These are phyloP conservation scores for Limnanthes douglasii DNA, from an alignment of 345 rosid genomes.

Conservation along the genomic window DNA sequence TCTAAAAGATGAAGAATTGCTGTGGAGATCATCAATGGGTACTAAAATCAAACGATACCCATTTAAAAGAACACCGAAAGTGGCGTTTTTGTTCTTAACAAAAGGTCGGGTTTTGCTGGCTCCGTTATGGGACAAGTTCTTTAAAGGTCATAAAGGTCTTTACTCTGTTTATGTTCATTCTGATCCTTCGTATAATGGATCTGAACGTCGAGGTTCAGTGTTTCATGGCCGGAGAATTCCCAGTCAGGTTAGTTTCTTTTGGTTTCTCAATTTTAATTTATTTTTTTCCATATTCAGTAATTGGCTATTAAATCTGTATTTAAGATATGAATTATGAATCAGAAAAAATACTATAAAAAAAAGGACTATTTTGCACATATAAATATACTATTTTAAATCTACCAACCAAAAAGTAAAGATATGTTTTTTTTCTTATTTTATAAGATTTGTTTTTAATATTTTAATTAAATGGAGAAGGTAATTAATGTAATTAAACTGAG, in stretches of 20 bases:
- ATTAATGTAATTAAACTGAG: no score
- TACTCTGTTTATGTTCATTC: constrained; percentile 65
- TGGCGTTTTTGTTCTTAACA: constrained; percentile 80
- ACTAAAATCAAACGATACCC: constrained; percentile 19
- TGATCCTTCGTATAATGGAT: constrained; percentile 28
- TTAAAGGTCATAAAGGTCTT: constrained; percentile 42
- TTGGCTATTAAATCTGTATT: neutral
- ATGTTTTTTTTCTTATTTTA: no score
- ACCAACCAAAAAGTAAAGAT: no score
- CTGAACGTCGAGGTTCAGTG: constrained; percentile 30
- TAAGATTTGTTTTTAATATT: no score
- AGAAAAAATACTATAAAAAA: no score
- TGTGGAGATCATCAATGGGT: constrained; percentile 64
- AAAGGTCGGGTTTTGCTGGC: constrained; percentile 56
- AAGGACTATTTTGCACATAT: no score
- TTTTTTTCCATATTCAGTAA: no score
- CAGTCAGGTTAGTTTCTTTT: constrained; percentile 42
- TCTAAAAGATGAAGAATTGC: constrained; percentile 60
- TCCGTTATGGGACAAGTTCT: constrained; percentile 77
- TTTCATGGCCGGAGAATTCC: constrained; percentile 58
- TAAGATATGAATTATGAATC: no score
- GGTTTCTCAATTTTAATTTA: neutral
- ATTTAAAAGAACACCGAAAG: constrained; percentile 35
- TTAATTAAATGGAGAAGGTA: no score
- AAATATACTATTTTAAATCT: no score